phyloP scores from a whole-genome alignment of 345 rosid species.

The Viola odorata region DNA sequence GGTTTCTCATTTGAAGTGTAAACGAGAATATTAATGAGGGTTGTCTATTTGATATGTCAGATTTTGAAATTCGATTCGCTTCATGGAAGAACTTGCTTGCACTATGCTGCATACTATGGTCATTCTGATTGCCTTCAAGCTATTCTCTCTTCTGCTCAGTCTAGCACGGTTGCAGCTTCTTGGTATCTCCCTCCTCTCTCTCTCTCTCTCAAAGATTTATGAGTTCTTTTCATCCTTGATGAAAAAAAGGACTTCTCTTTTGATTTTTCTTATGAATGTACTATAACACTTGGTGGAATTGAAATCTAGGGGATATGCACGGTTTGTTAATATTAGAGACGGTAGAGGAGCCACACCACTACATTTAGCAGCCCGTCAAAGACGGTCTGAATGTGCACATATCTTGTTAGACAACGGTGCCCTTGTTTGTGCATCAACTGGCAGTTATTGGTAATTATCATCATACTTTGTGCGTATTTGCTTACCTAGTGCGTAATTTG shows the following conservation, averaged over 20 bases:
- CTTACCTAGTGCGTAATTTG: background rate
- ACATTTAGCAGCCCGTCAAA: constrained; percentile 92
- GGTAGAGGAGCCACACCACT: constrained; percentile 88
- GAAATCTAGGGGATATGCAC: constrained; percentile 71
- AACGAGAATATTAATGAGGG: constrained; percentile 3
- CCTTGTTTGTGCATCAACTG: constrained; percentile 90
- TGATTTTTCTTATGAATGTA: background rate
- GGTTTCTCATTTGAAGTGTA: background rate
- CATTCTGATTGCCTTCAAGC: constrained; percentile 74
- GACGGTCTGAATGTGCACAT: constrained; percentile 79
- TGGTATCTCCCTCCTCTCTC: constrained; percentile 39
- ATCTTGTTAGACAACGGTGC: constrained; percentile 79
- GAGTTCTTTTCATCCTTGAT: background rate
- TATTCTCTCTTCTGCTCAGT: constrained; percentile 72
- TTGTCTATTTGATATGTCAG: constrained; percentile 33
- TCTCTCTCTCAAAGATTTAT: constrained; percentile 3
- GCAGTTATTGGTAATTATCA: constrained; percentile 70
- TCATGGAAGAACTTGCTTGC: constrained; percentile 87
- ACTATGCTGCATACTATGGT: constrained; percentile 91
- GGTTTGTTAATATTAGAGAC: constrained; percentile 94
- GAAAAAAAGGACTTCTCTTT: no score
- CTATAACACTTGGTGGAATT: background rate
- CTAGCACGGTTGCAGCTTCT: constrained; percentile 75
- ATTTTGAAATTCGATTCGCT: constrained; percentile 88
- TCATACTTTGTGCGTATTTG: no score